Evolutionary conservation across 495 filamentous ascomycete genomes (phyloP), one percentile per base, ranked within the genome.

Genomic region (Trichocladium uniseriatum): DNA sequence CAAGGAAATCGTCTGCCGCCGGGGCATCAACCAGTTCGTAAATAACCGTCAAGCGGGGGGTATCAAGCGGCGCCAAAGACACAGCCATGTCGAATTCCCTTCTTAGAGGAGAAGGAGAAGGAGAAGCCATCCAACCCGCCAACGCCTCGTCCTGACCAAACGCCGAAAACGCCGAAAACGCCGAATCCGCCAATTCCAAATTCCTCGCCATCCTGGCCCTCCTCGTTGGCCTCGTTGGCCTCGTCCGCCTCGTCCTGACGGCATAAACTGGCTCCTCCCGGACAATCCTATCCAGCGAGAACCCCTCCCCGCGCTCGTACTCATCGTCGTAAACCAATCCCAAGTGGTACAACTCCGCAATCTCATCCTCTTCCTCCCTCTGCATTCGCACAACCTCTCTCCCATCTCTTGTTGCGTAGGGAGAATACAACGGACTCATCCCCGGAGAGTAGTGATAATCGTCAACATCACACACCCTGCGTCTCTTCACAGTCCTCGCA

Each of bases 281-380:
- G 9, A 51, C 49, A 31, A 72, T 67, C 29, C 50, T 51, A 41
- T 65, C 61, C 20, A 71, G 51, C 38, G 36, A 53, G 53, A 72
- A 72, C n/a, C 50, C 62, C 6, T 53, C 43, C 1, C 61, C 65
- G 11, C 60, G 63, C 45, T 54, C 22, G 28, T 67, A 53, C 40
- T 66, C 62, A 38, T 69, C 60, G 42, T 70, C 66, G 46, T 71
- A 71, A 1, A 70, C 45, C 45, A 72, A 46, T 8, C 67, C 69
- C 28, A 68, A 37, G 31, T 58, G 38, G 37, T 53, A 55, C n/a
- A 47, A 36, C 41, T 72, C 72, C 19, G 68, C 70, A 18, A 56
- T 52, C 42, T 61, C 63, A n/a, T 64, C 58, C 27, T 58, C 27
- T 53, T 53, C 21, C 49, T 42, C 40, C 35, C 35, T 20, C 0